These are phyloP conservation scores for Blastobotrys capitulatus DNA, from an alignment of 1,139 yeast species.

Conservation along the genomic window DNA sequence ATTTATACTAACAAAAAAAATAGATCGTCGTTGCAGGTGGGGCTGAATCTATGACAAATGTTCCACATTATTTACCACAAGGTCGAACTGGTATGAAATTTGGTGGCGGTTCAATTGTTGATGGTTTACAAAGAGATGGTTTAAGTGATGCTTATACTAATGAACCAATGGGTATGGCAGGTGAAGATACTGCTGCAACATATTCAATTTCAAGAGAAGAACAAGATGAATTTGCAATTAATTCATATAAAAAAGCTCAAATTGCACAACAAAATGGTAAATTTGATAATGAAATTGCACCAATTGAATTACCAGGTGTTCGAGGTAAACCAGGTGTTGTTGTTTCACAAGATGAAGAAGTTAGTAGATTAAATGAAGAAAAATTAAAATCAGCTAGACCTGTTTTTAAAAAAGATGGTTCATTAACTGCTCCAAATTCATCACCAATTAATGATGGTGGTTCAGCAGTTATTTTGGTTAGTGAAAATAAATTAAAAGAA, in stretches of 20 bases:
- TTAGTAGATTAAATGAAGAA: conserved; percentile 68
- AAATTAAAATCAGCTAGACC: conserved; percentile 80
- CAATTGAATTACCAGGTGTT: conserved; percentile 79
- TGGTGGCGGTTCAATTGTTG: conserved; percentile 73
- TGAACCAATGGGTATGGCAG: conserved; percentile 91
- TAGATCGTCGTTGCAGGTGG: conserved; percentile 89
- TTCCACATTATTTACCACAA: conserved; percentile 85
- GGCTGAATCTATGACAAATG: conserved; percentile 94
- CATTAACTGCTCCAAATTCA: conserved; percentile 95
- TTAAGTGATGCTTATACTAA: conserved; percentile 83
- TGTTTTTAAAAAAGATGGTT: conserved; percentile 80
- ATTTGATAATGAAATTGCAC: conserved; percentile 74
- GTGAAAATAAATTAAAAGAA: conserved; percentile 77
- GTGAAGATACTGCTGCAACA: conserved; percentile 86
- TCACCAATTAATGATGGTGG: conserved; percentile 96
- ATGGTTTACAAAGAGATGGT: conserved; percentile 90
- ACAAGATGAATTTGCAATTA: conserved; percentile 86
- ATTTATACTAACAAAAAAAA: neutral
- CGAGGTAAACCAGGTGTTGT: conserved; percentile 88
- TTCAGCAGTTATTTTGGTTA: conserved; percentile 85
- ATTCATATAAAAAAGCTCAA: conserved; percentile 80
- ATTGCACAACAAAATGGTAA: conserved; percentile 74
- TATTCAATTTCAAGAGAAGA: conserved; percentile 58
- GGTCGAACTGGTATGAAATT: conserved; percentile 86
- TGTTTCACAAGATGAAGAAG: conserved; percentile 70